These are phyloP conservation scores for Citrus sp. DNA, from an alignment of 345 rosid species.

Conservation along the genomic window DNA sequence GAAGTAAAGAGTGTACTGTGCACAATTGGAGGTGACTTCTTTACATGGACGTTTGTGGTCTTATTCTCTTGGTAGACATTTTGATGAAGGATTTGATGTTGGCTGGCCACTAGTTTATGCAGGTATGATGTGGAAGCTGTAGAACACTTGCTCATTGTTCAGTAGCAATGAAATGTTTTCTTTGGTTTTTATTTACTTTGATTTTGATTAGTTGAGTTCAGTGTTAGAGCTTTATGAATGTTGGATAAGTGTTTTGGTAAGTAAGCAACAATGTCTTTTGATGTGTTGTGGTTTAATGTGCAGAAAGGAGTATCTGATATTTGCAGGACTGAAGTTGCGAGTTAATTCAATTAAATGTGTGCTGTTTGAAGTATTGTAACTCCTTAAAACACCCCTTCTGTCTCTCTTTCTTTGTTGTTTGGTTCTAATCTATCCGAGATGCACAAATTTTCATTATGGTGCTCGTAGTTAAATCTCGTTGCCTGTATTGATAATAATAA, in stretches of 20 bases:
- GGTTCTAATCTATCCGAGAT: not conserved
- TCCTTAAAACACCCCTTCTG: not conserved
- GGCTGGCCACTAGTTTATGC: not conserved
- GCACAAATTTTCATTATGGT: not conserved
- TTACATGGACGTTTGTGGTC: not conserved
- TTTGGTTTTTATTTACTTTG: not conserved
- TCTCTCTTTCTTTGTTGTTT: not conserved
- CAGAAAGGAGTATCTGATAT: not conserved
- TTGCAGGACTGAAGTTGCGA: not conserved
- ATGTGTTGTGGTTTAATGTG: not conserved
- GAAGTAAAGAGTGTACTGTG: not conserved
- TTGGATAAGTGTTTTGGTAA: not conserved
- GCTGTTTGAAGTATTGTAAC: not conserved
- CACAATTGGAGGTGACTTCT: not conserved
- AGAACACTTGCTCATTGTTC: not conserved
- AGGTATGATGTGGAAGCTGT: not conserved
- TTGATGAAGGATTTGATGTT: not conserved
- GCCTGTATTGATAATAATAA: not conserved
- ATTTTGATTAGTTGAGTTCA: not conserved
- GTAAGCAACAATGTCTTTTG: not conserved
- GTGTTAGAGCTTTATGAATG: not conserved
- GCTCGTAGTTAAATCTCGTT: not conserved
- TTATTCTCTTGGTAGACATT: not conserved
- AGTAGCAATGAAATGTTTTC: not conserved
- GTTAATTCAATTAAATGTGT: not conserved